These are phyloP conservation scores for Candida nitratophila DNA, from an alignment of 805 yeast species.

Conservation along the genomic window DNA sequence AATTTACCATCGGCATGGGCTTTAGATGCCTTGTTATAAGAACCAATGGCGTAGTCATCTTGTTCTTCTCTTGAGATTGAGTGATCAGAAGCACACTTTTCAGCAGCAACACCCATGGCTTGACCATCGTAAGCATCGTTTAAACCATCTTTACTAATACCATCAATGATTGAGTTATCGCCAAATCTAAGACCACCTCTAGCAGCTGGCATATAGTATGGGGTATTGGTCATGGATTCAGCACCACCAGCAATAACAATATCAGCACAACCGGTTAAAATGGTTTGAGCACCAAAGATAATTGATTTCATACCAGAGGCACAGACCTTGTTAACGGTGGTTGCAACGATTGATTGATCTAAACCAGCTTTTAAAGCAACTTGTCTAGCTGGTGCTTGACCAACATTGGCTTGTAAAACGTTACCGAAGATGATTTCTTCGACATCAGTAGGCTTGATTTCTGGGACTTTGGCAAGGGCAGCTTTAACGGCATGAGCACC, in stretches of 20 bases:
- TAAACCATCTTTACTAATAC: slow-evolving; percentile 87
- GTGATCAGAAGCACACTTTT: slow-evolving; percentile 87
- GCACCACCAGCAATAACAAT: slow-evolving; percentile 96
- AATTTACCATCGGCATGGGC: slow-evolving; percentile 83
- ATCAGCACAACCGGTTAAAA: slow-evolving; percentile 83
- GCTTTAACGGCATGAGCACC: slow-evolving; percentile 91
- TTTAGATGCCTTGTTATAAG: slow-evolving; percentile 79
- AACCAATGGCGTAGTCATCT: slow-evolving; percentile 78
- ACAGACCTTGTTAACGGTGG: slow-evolving; percentile 94
- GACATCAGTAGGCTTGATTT: slow-evolving; percentile 66
- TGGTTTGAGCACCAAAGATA: slow-evolving; percentile 85
- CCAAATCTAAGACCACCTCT: slow-evolving; percentile 91
- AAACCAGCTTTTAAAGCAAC: slow-evolving; percentile 90
- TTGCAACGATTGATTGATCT: slow-evolving; percentile 70
- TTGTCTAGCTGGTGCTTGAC: slow-evolving; percentile 98
- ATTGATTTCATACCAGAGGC: slow-evolving; percentile 93
- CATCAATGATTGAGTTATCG: slow-evolving; percentile 72
- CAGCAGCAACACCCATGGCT: slow-evolving; percentile 97
- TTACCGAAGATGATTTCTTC: slow-evolving; percentile 92
- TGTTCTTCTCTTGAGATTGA: slow-evolving; percentile 74
- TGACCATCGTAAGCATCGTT: slow-evolving; percentile 82
- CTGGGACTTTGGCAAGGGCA: slow-evolving; percentile 78
- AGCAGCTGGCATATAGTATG: slow-evolving; percentile 82
- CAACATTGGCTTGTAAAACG: slow-evolving; percentile 86
- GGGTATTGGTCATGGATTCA: slow-evolving; percentile 94